Evolutionary conservation across 371 early-diverging fungal genomes (phyloP).

Genomic region (Mucor mucedo): DNA sequence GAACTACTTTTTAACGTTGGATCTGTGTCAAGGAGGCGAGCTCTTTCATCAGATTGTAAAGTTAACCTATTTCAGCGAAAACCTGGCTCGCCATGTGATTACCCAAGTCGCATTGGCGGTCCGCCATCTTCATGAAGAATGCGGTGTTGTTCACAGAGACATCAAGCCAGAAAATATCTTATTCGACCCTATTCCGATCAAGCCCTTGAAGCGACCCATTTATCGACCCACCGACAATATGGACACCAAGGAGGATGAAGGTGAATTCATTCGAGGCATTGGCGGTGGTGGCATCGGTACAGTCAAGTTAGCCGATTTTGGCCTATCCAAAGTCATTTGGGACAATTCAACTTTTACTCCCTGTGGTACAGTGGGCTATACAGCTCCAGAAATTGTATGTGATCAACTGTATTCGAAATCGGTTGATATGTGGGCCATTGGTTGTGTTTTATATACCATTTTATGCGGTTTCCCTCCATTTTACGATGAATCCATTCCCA

Average conservation of each 20-base stretch:
- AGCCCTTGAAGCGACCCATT: slow-evolving; percentile 44
- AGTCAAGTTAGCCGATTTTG: slow-evolving; percentile 89
- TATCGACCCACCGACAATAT: slow-evolving; percentile 49
- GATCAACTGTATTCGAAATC: slow-evolving; percentile 66
- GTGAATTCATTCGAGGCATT: slow-evolving; percentile 70
- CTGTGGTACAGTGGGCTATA: slow-evolving; percentile 91
- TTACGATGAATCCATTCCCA: slow-evolving; percentile 80
- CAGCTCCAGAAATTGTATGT: slow-evolving; percentile 90
- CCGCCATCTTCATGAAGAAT: slow-evolving; percentile 85
- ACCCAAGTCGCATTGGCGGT: slow-evolving; percentile 90
- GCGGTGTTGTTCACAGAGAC: slow-evolving; percentile 93
- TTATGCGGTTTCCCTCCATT: slow-evolving; percentile 93
- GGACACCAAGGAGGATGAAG: slow-evolving; percentile 69
- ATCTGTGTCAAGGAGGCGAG: slow-evolving; percentile 87
- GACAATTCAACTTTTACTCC: slow-evolving; percentile 85
- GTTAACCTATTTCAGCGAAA: slow-evolving; percentile 81
- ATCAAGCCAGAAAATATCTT: slow-evolving; percentile 97
- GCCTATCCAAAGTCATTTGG: slow-evolving; percentile 84
- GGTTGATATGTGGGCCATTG: slow-evolving; percentile 95
- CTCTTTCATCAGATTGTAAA: slow-evolving; percentile 85
- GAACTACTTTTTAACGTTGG: slow-evolving; percentile 80
- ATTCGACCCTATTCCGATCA: slow-evolving; percentile 60
- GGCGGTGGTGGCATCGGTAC: slow-evolving; percentile 86
- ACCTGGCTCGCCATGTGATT: slow-evolving; percentile 80
- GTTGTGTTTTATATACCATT: slow-evolving; percentile 90